A percentile compares a stretch with the other conserved stretches of the same genome.
Evolutionary conservation across 805 yeast genomes (phyloP).

Genomic region (Nakazawaea ambrosiae): DNA sequence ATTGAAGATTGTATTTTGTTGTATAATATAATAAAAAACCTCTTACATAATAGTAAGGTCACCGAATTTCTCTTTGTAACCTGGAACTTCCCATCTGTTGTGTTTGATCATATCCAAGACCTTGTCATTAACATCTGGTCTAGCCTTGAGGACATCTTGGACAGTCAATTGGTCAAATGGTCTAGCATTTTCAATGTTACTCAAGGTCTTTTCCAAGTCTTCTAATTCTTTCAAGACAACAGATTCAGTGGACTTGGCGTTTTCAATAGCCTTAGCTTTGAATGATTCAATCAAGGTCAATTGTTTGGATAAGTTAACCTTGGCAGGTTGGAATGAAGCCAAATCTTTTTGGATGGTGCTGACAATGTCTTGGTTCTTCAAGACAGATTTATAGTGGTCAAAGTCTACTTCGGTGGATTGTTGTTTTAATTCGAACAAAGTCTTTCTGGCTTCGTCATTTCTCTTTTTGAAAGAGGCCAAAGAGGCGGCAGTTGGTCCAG

Average conservation of each 20-base stretch:
- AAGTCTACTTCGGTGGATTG: constrained; percentile 81
- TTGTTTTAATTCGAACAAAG: constrained; percentile 58
- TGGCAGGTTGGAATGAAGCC: constrained; percentile 70
- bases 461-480: constrained; percentile 94
- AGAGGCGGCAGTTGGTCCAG: constrained; percentile 87
- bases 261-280: constrained; percentile 91
- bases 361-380: constrained; percentile 77
- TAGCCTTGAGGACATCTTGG: constrained; percentile 89
- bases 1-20: no score
- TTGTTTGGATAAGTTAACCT: constrained; percentile 84
- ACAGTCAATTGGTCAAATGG: constrained; percentile 96
- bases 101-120: constrained; percentile 90
- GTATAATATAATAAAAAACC: no score
- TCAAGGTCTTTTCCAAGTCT: constrained; percentile 80
- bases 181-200: constrained; percentile 93
- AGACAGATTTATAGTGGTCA: constrained; percentile 64
- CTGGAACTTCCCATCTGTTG: constrained; percentile 98
- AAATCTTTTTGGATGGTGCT: constrained; percentile 76
- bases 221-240: constrained; percentile 81
- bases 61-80: constrained; percentile 98
- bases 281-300: constrained; percentile 87
- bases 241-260: constrained; percentile 88
- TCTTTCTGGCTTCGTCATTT: constrained; percentile 94
- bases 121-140: constrained; percentile 96
- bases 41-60: constrained; percentile 86